Evolutionary conservation across 1,284 basidiomycete species (phyloP), one percentile per base, ranked within the genome.

Genomic region (Ustilago shanxiensis): DNA sequence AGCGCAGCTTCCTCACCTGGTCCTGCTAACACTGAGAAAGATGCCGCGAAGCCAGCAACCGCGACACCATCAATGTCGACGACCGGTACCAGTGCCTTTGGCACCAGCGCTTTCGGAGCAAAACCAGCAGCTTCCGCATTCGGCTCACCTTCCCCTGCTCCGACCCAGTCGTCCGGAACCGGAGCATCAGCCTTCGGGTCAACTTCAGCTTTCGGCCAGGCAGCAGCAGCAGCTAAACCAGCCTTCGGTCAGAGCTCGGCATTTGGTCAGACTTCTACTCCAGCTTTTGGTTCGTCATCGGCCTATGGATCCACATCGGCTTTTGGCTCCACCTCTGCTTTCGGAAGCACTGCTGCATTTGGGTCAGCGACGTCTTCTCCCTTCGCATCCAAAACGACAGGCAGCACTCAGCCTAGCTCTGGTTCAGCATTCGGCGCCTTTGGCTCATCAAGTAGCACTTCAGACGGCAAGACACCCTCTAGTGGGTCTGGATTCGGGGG

Each of bases 191-290:
- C 78, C 0, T 81, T 87, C 57, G 87, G 86, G 13, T 64, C 83
- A 20, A 55, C 80, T 5, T 84, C 86, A 1, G 81, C 87, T 2
- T 88, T 87, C 58, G 88, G 87, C 20, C 72, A 68, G 24, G 24
- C 61, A 45, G 72, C 83, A 29, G 72, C 83, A 29, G 69, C 83
- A 14, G 45, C 61, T 28, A 60, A 60, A 41, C 59, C 62, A 33
- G 56, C 82, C 7, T 81, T 82, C 62, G 85, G 83, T 1, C 52
- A 52, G 24, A 58, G 70, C 3, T 66, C 56, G 11, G 61, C 68
- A 24, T 79, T 82, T 33, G 81, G 81, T 16, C 71, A 77, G 63
- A 74, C 77, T 14, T 68, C 67, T 9, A 59, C 71, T 41, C 68
- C 65, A 49, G 64, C 70, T 8, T 80, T 83, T 35, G 81, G 81